Evolutionary conservation across 1,284 basidiomycete species (phyloP), one percentile per base, ranked within the genome.

Genomic region (Xerocomus nothofagi): DNA sequence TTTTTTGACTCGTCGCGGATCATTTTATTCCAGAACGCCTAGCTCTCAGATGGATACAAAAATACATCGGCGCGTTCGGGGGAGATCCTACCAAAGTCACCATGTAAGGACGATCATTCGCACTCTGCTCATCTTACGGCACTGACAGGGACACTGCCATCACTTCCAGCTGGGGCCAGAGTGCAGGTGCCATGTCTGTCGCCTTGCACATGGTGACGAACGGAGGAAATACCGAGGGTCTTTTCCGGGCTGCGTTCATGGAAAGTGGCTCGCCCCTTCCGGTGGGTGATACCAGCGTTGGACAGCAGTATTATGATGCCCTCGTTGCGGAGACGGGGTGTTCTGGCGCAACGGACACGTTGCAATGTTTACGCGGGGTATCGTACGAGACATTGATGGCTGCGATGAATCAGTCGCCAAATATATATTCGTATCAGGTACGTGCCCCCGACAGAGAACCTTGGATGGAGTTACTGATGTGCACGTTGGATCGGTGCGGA

Each of bases 11-110:
- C n/a, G 20, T 5, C n/a, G 11, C 6, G 5, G 32, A 36, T 31
- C 10, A n/a, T 34, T 29, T 21, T 1, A 18, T 11, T n/a, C 24
- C 45, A 74, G 72, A 73, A 54, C 61, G 64, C n/a, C 50, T 70
- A 3, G 78, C 75, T 0, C 59, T 82, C 6, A 50, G 67, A 45
- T 80, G 78, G 79, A 65, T 81, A 0, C 73, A 78, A 32, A 53
- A 70, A 30, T 71, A 80, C 53, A 78, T 82, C 46, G 37, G 52
- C 1, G 59, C 58, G 0, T 82, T 82, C 41, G 78, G 80, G 2
- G 81, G 80, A 3, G 73, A 81, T 51, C 68, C 69, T 48, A 53
- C 44, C 2, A 65, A 64, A 54, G 72, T 73, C 1, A 72, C 68
- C 14, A 69, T 73, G 72, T 72, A 53, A 40, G 43, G 33, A 2